Evolutionary conservation across 2,329 filamentous ascomycete species (phyloP).

Genomic region (Alternaria atra): DNA sequence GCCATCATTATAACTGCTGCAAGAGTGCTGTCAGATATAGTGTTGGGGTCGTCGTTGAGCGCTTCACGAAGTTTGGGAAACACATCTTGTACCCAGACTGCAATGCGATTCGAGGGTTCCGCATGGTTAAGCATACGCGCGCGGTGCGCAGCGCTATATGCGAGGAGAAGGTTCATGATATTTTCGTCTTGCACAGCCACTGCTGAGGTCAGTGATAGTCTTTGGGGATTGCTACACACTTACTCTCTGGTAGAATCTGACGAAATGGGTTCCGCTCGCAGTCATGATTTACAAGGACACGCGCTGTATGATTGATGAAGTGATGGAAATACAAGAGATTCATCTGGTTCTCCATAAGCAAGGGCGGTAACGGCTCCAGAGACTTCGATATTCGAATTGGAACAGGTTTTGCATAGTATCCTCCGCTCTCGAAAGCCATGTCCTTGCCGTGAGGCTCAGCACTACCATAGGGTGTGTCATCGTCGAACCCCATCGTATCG

Average conservation of each 20-base stretch:
- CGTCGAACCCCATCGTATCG: conserved; percentile 41
- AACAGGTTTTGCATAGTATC: conserved; percentile 76
- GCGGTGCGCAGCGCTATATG: conserved; percentile 85
- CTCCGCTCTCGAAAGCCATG: conserved; percentile 65
- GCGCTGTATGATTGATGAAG: conserved; percentile 82
- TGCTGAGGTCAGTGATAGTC: conserved; percentile 33
- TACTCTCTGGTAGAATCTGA: conserved; percentile 69
- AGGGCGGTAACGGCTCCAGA: conserved; percentile 64
- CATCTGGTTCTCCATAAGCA: conserved; percentile 76
- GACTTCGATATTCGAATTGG: conserved; percentile 68
- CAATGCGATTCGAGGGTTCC: conserved; percentile 80
- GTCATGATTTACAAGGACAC: conserved; percentile 69
- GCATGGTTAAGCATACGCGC: conserved; percentile 76
- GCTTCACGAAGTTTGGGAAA: conserved; percentile 75
- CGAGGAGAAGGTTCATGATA: conserved; percentile 77
- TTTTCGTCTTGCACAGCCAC: conserved; percentile 76
- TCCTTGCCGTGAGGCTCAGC: conserved; percentile 54
- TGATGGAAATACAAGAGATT: conserved; percentile 79
- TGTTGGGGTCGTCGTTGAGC: conserved; percentile 60
- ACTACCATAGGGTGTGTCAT: conserved; percentile 48
- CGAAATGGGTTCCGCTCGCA: conserved; percentile 69
- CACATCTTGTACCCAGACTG: conserved; percentile 81
- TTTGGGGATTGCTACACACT: conserved; percentile 34
- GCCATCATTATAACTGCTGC: conserved; percentile 87
- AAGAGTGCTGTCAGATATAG: conserved; percentile 75